phyloP scores from a whole-genome alignment of 2,329 filamentous ascomycete species.

The Fusarium palustre region DNA sequence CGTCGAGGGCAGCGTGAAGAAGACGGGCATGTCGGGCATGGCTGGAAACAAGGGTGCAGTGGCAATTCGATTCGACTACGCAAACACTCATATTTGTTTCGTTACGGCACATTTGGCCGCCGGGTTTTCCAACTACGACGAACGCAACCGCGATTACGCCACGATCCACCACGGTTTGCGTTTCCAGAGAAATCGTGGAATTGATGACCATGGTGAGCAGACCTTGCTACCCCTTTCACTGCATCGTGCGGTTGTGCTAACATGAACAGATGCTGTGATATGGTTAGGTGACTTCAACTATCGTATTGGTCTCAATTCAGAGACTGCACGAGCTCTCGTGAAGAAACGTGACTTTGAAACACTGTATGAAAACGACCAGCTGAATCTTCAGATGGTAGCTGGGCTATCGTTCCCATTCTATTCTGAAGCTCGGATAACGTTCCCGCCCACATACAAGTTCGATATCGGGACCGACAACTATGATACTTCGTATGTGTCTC shows the following conservation, averaged over 20 bases:
- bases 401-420: conserved; percentile 92
- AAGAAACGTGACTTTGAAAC: conserved; percentile 78
- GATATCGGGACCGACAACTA: conserved; percentile 89
- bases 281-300: conserved; percentile 99
- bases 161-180: conserved; percentile 88
- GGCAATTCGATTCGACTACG: conserved; percentile 94
- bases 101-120: conserved; percentile 97
- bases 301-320: conserved; percentile 85
- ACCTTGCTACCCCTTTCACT: not conserved
- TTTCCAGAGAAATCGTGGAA: conserved; percentile 90
- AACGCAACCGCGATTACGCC: conserved; percentile 91
- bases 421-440: conserved; percentile 87
- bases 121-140: conserved; percentile 96
- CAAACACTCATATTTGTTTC: conserved; percentile 91
- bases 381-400: conserved; percentile 96
- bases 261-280: conserved; percentile 73
- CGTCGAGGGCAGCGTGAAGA: conserved; percentile 95
- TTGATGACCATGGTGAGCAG: conserved; percentile 83
- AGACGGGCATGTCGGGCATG: conserved; percentile 94
- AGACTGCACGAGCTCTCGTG: conserved; percentile 80
- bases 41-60: conserved; percentile 98
- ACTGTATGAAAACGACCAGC: conserved; percentile 92
- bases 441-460: conserved; percentile 95
- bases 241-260: conserved; percentile 25
- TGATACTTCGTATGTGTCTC: conserved; percentile 79